phyloP scores from a whole-genome alignment of 1,139 yeast genomes.

The Arxiozyma telluris region DNA sequence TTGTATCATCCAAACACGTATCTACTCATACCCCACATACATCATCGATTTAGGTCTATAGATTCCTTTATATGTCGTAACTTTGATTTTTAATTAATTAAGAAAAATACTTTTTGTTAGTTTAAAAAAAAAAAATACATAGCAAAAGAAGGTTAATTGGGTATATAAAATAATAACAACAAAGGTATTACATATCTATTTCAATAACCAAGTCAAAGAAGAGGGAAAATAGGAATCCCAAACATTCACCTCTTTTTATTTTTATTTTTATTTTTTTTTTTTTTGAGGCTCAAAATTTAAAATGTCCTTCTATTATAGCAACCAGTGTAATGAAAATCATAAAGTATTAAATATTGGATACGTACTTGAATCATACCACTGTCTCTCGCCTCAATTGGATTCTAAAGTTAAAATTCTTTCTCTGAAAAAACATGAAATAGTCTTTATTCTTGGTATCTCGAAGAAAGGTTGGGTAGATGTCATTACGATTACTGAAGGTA shows the following conservation, averaged over 20 bases:
- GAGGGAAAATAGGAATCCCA: background rate
- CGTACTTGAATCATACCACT: background rate
- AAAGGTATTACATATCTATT: no score
- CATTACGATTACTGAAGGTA: conserved; percentile 31
- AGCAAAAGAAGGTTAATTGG: background rate
- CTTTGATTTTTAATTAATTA: no score
- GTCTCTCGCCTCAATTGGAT: background rate
- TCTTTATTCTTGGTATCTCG: conserved; percentile 37
- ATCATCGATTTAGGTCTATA: no score
- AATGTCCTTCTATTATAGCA: background rate
- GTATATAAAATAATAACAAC: no score
- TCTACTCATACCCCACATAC: no score
- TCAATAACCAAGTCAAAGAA: background rate
- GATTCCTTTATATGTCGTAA: no score
- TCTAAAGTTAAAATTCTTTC: background rate
- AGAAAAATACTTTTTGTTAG: background rate
- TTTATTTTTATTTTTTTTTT: no score
- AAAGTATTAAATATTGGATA: background rate
- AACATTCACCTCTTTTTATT: background rate
- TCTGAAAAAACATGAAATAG: conserved; percentile 6
- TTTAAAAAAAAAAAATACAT: no score
- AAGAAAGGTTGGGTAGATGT: conserved; percentile 78
- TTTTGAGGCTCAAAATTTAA: background rate
- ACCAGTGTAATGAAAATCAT: background rate
- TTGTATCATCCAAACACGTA: no score